These are phyloP conservation scores for Aspergillus brasiliensis DNA, from an alignment of 2,329 filamentous ascomycete species.

Conservation along the genomic window DNA sequence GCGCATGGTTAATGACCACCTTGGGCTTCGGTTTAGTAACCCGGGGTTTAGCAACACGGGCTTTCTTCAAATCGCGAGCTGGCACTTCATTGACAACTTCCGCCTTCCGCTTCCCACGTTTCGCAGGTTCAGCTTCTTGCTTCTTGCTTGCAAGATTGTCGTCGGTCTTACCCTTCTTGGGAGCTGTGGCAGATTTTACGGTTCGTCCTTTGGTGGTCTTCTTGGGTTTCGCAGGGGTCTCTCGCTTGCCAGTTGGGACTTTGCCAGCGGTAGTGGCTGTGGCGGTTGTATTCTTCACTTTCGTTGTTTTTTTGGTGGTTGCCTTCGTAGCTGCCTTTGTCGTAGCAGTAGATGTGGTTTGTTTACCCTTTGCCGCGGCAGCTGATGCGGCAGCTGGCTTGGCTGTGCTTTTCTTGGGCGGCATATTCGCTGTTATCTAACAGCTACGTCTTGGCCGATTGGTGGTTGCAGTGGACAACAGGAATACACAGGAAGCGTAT, in stretches of 20 bases:
- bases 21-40: conserved; percentile 36
- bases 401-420: conserved; percentile 32
- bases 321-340: conserved; percentile 16
- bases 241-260: background rate
- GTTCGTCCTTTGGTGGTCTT: conserved; percentile 20
- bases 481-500: background rate
- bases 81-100: conserved; percentile 31
- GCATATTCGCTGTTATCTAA: conserved; percentile 22
- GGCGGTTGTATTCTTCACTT: conserved; percentile 25
- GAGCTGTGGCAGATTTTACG: conserved; percentile 21
- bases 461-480: background rate
- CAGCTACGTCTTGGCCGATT: background rate
- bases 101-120: conserved; percentile 39
- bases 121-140: conserved; percentile 15
- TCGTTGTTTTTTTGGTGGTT: conserved; percentile 23
- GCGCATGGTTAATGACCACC: conserved; percentile 63
- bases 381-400: conserved; percentile 24
- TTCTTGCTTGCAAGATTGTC: conserved; percentile 23
- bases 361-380: conserved; percentile 12
- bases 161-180: conserved; percentile 28
- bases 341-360: conserved; percentile 18
- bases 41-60: conserved; percentile 30
- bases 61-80: conserved; percentile 33
- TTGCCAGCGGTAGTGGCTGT: conserved; percentile 31
- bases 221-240: conserved; percentile 24